Conservation (phyloP, 2,329 filamentous ascomycete species). For the Fusarium protoensiforme region DNA sequence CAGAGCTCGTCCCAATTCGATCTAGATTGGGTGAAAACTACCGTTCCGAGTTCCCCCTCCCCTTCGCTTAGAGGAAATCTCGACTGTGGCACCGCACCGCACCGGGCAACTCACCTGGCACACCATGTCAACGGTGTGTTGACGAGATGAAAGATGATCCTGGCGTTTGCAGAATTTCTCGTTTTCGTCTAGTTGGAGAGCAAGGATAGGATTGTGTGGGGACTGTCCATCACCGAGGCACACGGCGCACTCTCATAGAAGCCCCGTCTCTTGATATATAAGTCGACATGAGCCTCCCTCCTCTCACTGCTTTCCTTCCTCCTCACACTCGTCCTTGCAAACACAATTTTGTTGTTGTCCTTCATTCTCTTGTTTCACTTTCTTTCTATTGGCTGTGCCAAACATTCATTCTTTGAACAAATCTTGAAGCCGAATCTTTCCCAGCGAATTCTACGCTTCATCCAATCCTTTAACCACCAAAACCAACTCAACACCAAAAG, state of each 20-base stretch:
- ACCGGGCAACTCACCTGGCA: not conserved
- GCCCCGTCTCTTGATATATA: slow-evolving; percentile 34
- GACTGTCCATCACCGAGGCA: not conserved
- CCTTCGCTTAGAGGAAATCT: not conserved
- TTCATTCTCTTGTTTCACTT: slow-evolving; percentile 37
- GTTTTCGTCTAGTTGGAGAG: slow-evolving; percentile 5
- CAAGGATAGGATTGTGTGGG: slow-evolving; percentile 1
- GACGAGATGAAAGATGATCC: slow-evolving; percentile 19
- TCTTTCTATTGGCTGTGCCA: slow-evolving; percentile 46
- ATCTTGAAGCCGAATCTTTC: slow-evolving; percentile 31
- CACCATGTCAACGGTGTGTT: slow-evolving; percentile 6
- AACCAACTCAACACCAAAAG: slow-evolving; percentile 1
- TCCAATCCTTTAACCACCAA: slow-evolving; percentile 35
- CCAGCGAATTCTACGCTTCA: slow-evolving; percentile 30
- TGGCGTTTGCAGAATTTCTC: slow-evolving; percentile 6
- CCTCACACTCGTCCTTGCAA: slow-evolving; percentile 41
- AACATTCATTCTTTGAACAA: slow-evolving; percentile 41
- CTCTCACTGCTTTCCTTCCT: not conserved
- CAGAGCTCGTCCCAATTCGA: slow-evolving; percentile 10
- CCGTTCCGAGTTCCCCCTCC: not conserved
- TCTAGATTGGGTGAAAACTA: slow-evolving; percentile 27
- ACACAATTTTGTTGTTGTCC: slow-evolving; percentile 30
- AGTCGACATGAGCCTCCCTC: slow-evolving; percentile 14
- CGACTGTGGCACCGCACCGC: not conserved
- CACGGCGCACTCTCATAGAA: not conserved